Evolutionary conservation across 2,329 filamentous ascomycete species (phyloP).

Genomic region (Fusarium falciforme): DNA sequence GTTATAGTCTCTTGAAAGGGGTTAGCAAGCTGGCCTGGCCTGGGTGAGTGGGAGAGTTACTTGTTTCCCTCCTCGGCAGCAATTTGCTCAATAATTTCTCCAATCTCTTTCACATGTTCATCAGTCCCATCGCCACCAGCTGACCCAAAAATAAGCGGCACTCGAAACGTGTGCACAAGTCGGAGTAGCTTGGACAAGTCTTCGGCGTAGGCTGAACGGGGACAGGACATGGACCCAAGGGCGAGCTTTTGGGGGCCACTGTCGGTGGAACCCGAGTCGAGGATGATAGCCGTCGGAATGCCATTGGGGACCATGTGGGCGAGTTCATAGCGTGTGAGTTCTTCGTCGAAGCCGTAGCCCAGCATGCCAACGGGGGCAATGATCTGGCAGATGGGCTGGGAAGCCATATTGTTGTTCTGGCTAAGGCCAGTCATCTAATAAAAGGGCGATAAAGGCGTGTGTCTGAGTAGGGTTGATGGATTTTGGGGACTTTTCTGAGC

Average conservation of each 20-base stretch:
- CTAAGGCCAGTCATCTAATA: neutral
- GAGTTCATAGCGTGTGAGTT: constrained; percentile 42
- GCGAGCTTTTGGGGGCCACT: constrained; percentile 56
- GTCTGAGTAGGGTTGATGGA: neutral
- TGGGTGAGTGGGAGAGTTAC: neutral
- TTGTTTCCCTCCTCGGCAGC: constrained; percentile 9
- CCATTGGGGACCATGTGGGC: constrained; percentile 41
- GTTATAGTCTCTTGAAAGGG: neutral
- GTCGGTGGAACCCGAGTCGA: constrained; percentile 52
- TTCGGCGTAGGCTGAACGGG: constrained; percentile 52
- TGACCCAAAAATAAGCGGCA: constrained; percentile 57
- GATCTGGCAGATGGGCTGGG: constrained; percentile 51
- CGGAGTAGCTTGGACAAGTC: constrained; percentile 55
- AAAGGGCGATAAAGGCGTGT: neutral
- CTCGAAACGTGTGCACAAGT: constrained; percentile 47
- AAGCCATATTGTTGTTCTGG: neutral
- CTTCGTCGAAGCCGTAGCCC: constrained; percentile 59
- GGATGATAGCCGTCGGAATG: constrained; percentile 49
- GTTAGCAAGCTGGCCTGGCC: neutral
- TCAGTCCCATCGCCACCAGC: constrained; percentile 61
- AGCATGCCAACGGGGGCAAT: constrained; percentile 62
- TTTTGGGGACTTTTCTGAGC: neutral
- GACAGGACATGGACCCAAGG: constrained; percentile 54
- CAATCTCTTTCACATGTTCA: constrained; percentile 55
- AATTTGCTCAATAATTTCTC: constrained; percentile 50